Base-by-base conservation (phyloP, 2,329 filamentous ascomycete genomes). In the Salinomyces thailandicus region DNA sequence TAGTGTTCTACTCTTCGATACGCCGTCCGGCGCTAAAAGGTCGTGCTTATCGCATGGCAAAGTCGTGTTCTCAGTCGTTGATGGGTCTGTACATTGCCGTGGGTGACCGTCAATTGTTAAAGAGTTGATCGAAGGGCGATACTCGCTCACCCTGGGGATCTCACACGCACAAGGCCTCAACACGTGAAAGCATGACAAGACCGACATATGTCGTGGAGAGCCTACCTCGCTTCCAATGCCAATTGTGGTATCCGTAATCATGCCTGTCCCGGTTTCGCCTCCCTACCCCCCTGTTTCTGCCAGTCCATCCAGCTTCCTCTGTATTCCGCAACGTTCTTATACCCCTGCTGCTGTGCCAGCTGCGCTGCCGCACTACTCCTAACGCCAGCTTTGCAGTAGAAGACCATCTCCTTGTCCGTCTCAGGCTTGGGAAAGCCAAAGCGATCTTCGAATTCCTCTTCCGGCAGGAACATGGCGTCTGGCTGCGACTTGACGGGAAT, bases 351-450 rank as follows among this genome's bases (percentile, higher is more conserved):
- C 50, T 69, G 67, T 18, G 91, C 91, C 58, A 95, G 61, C 46
- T 73, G 70, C 5, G 86, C 86, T 5, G 87, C 87, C 1, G 82
- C 75, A 31, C 71, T 68, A 49, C 84, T 85, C 55, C 91, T 71
- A 45, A 96, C 84, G 2, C 91, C 91, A 0, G 87, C 79, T 65
- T 85, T 93, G 64, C 91, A 98, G 61, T 94, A 96, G 53, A 96
- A 91, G 3, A 96, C 71, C 11, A 94, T 50, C 41, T 66, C 59
- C 33, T 58, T 52, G 30, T 74, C 68, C 41, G 65, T 66, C 2
- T 52, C 51, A 0, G 80, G 87, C 42, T 84, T 81, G 41, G 70
- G 63, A 54, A 82, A 93, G 3, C 85, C 87, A 60, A 85, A 87
- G 12, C 79, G 66, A 42, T 85, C 83, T 55, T 82, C 73, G 55